Conservation (phyloP, 2,329 filamentous ascomycete species). For the Gyromitra esculenta region DNA sequence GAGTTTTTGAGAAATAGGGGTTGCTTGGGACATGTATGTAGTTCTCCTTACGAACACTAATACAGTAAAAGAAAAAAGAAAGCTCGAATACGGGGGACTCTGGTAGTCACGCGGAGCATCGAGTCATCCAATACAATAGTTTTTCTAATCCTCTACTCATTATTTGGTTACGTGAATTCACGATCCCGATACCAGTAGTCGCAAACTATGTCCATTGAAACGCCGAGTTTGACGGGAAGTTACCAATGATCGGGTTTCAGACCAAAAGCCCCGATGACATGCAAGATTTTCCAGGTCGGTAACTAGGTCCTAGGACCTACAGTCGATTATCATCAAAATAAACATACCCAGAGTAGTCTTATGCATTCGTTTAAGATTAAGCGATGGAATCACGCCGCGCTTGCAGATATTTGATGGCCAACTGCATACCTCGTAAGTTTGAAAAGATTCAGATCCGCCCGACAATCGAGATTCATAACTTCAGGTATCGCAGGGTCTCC, state of each 20-base stretch:
- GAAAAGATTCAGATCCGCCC: slow-evolving; percentile 49
- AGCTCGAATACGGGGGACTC: slow-evolving; percentile 18
- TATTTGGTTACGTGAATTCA: slow-evolving; percentile 31
- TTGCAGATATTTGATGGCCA: slow-evolving; percentile 44
- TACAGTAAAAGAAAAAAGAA: slow-evolving; percentile 26
- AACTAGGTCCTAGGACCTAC: slow-evolving; percentile 26
- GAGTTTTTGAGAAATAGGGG: slow-evolving; percentile 16
- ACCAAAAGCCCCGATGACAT: slow-evolving; percentile 39
- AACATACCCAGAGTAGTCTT: slow-evolving; percentile 36
- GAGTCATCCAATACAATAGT: slow-evolving; percentile 16
- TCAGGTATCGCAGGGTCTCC: slow-evolving; percentile 41
- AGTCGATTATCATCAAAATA: slow-evolving; percentile 22
- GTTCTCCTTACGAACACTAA: slow-evolving; percentile 22
- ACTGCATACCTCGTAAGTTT: slow-evolving; percentile 44
- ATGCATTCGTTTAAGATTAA: slow-evolving; percentile 48
- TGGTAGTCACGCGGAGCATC: slow-evolving; percentile 34
- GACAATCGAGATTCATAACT: slow-evolving; percentile 47
- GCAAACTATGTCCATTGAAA: slow-evolving; percentile 33
- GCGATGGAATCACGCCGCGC: slow-evolving; percentile 43
- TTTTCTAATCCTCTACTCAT: slow-evolving; percentile 7
- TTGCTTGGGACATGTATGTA: slow-evolving; percentile 36
- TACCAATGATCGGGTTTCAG: slow-evolving; percentile 46
- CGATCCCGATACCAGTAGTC: slow-evolving; percentile 45
- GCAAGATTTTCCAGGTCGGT: slow-evolving; percentile 47
- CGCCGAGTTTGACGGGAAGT: slow-evolving; percentile 26